Percentiles rank a stretch among this genome's conserved stretches.
Conservation (phyloP, 2,329 filamentous ascomycete species). For the Botryotinia narcissicola region DNA sequence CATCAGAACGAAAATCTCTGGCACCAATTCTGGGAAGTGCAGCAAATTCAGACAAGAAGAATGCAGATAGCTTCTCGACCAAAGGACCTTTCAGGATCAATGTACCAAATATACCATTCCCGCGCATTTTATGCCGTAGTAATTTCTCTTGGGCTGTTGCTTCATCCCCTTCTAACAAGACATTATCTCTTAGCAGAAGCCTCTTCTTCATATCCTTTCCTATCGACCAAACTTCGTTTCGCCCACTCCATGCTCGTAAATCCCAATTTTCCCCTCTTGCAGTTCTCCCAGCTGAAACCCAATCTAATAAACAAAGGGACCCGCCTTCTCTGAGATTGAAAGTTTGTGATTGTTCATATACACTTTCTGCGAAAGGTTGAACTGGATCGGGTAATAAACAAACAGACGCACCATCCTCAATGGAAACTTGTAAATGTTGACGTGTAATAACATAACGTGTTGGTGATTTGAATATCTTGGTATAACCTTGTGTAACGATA, state of each 20-base stretch:
- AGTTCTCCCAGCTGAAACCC: conserved; percentile 85
- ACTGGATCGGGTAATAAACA: conserved; percentile 85
- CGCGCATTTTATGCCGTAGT: conserved; percentile 65
- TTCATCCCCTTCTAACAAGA: conserved; percentile 65
- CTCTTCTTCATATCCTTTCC: conserved; percentile 46
- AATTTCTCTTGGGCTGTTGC: conserved; percentile 40
- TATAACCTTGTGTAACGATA: conserved; percentile 73
- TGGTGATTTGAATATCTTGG: conserved; percentile 88
- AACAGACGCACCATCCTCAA: conserved; percentile 53
- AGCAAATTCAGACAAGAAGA: conserved; percentile 77
- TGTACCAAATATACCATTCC: conserved; percentile 76
- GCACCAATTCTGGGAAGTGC: conserved; percentile 78
- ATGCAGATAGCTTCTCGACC: conserved; percentile 63
- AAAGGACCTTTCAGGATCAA: conserved; percentile 75
- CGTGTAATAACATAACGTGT: conserved; percentile 54
- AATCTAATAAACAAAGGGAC: conserved; percentile 82
- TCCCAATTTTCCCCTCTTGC: conserved; percentile 90
- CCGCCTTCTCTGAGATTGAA: conserved; percentile 61
- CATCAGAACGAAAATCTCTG: conserved; percentile 66
- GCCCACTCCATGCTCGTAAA: conserved; percentile 72
- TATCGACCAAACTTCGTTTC: conserved; percentile 79
- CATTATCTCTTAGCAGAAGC: conserved; percentile 79
- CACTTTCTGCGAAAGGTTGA: conserved; percentile 81
- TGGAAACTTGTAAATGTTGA: conserved; percentile 53
- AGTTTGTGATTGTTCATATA: conserved; percentile 79